Evolutionary conservation across 164 flowering plant species (phyloP).

Genomic region (Aristolochia contorta): DNA sequence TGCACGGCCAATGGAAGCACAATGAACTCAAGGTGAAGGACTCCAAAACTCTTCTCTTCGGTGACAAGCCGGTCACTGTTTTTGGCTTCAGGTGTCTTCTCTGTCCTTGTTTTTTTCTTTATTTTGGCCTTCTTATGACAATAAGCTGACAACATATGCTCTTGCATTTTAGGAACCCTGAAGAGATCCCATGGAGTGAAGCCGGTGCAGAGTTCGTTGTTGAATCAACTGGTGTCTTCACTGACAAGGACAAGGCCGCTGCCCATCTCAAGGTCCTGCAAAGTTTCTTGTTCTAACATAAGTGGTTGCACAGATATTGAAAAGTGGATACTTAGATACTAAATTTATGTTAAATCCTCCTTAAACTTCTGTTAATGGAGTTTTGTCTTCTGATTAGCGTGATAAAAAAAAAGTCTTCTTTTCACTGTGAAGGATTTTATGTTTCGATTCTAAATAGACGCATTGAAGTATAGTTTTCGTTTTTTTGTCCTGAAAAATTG

Average conservation of each 20-base stretch:
- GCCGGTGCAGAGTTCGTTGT: constrained; percentile 31
- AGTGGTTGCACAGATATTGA: background rate
- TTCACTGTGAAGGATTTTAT: background rate
- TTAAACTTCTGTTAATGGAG: no score
- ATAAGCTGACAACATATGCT: no score
- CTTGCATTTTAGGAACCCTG: constrained; percentile 29
- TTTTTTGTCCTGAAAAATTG: background rate
- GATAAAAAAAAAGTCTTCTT: no score
- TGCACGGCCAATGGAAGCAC: constrained; percentile 83
- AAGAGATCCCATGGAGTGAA: constrained; percentile 50
- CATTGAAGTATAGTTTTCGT: no score
- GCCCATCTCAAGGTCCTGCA: constrained; percentile 55
- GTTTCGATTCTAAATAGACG: background rate
- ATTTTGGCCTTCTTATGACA: background rate
- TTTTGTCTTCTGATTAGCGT: no score
- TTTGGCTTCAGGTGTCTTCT: constrained; percentile 47
- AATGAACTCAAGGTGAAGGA: constrained; percentile 62
- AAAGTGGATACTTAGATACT: background rate
- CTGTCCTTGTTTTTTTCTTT: background rate
- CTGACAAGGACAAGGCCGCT: constrained; percentile 70
- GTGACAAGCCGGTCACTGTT: constrained; percentile 61
- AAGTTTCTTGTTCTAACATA: background rate
- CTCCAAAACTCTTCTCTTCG: constrained; percentile 73
- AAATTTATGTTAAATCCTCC: no score
- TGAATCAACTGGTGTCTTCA: constrained; percentile 67